phyloP scores from a whole-genome alignment of 192 early-diverging fungal genomes.

The Backusella circina region DNA sequence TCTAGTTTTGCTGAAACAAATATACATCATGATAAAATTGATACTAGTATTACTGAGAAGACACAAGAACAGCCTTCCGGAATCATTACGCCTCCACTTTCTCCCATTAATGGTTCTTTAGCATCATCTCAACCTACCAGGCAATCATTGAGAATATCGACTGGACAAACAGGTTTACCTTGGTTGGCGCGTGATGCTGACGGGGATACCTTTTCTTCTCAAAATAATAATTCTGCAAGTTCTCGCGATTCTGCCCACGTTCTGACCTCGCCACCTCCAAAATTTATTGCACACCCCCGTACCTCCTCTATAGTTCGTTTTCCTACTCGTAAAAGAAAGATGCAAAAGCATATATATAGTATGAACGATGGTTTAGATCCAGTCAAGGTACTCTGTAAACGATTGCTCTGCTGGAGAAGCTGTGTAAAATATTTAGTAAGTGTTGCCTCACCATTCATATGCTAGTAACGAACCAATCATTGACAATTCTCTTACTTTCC shows the following conservation, averaged over 20 bases:
- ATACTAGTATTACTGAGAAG: not conserved
- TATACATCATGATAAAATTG: not conserved
- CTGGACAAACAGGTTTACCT: slow-evolving; percentile 1
- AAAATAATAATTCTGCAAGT: not conserved
- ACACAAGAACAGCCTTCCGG: not conserved
- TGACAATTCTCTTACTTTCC: not conserved
- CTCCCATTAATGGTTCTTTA: not conserved
- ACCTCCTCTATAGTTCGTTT: not conserved
- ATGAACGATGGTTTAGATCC: slow-evolving; percentile 7
- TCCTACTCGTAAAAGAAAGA: slow-evolving; percentile 5
- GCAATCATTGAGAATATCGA: not conserved
- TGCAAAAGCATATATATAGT: slow-evolving; percentile 4
- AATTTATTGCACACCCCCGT: not conserved
- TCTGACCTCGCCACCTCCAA: not conserved
- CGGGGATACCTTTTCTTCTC: not conserved
- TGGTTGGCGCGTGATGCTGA: slow-evolving; percentile 4
- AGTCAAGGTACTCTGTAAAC: not conserved
- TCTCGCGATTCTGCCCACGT: not conserved
- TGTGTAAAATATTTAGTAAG: slow-evolving; percentile 11
- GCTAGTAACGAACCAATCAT: not conserved
- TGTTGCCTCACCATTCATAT: not conserved
- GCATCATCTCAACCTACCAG: not conserved
- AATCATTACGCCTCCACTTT: not conserved
- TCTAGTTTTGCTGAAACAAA: not conserved
- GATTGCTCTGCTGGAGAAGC: not conserved